phyloP scores from a whole-genome alignment of 306 rosid genomes.

The Ammopiptanthus mongolicus region DNA sequence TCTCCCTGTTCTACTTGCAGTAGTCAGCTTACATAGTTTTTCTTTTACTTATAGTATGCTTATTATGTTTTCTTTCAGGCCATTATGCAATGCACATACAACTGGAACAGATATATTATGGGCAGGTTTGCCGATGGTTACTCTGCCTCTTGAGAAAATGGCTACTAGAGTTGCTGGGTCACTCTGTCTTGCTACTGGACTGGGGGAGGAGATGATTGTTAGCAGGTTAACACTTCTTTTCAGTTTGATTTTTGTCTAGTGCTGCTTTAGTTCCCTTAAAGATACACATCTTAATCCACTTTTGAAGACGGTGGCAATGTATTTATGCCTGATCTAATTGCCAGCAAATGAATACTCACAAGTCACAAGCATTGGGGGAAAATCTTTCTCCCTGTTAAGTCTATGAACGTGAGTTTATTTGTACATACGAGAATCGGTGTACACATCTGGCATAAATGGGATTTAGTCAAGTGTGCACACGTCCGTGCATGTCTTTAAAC shows the following conservation, averaged over 20 bases:
- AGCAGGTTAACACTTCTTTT: conserved; percentile 42
- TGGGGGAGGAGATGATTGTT: conserved; percentile 97
- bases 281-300: neutral
- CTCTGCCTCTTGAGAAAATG: conserved; percentile 96
- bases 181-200: conserved; percentile 85
- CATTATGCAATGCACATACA: conserved; percentile 98
- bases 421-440: too few relatives aligned
- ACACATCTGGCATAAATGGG: too few relatives aligned
- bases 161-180: conserved; percentile 99
- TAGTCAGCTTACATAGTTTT: neutral
- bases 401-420: too few relatives aligned
- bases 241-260: neutral
- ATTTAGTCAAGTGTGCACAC: too few relatives aligned
- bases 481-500: too few relatives aligned
- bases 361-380: neutral
- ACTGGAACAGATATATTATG: conserved; percentile 96
- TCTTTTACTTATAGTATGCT: neutral
- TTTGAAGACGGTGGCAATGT: neutral
- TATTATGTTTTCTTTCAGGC: conserved; percentile 49
- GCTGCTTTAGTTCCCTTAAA: neutral
- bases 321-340: neutral
- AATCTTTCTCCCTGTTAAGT: neutral
- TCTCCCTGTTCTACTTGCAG: neutral
- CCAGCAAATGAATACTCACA: neutral
- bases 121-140: conserved; percentile 98